phyloP scores from a whole-genome alignment of 2,329 filamentous ascomycete species.

The Phyllosticta ampelicida region DNA sequence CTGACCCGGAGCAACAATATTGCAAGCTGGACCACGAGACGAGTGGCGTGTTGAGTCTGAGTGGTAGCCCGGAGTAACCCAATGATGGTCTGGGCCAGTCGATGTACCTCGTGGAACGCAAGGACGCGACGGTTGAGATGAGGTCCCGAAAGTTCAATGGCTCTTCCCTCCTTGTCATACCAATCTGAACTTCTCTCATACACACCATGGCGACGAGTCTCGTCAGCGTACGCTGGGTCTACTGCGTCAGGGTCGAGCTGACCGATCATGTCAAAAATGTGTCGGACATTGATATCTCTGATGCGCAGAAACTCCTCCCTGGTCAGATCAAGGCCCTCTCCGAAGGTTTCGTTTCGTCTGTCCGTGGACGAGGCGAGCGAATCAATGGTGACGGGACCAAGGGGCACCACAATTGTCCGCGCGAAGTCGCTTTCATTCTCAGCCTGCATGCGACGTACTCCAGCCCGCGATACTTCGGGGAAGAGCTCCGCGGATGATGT shows the following conservation, averaged over 20 bases:
- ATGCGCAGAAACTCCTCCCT: not conserved
- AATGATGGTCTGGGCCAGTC: slow-evolving; percentile 44
- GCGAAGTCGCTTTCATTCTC: slow-evolving; percentile 23
- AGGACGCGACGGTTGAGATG: slow-evolving; percentile 39
- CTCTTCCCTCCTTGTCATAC: slow-evolving; percentile 1
- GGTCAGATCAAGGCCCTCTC: not conserved
- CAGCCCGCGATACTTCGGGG: slow-evolving; percentile 31
- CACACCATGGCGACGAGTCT: not conserved
- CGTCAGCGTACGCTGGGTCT: not conserved
- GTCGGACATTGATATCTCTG: slow-evolving; percentile 48
- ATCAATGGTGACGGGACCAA: not conserved
- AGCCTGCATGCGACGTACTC: slow-evolving; percentile 37
- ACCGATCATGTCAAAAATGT: slow-evolving; percentile 52
- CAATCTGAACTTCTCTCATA: not conserved
- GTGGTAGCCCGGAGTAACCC: slow-evolving; percentile 26
- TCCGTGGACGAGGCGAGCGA: not conserved
- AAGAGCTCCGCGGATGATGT: slow-evolving; percentile 46
- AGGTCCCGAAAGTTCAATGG: slow-evolving; percentile 12
- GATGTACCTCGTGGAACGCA: slow-evolving; percentile 50
- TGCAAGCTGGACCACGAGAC: slow-evolving; percentile 28
- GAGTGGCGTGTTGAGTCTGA: slow-evolving; percentile 10
- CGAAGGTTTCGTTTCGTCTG: not conserved
- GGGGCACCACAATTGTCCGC: slow-evolving; percentile 22
- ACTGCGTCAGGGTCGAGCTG: slow-evolving; percentile 28
- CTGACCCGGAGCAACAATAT: slow-evolving; percentile 34